phyloP scores from a whole-genome alignment of 164 flowering plant genomes.

The Saururus chinensis region DNA sequence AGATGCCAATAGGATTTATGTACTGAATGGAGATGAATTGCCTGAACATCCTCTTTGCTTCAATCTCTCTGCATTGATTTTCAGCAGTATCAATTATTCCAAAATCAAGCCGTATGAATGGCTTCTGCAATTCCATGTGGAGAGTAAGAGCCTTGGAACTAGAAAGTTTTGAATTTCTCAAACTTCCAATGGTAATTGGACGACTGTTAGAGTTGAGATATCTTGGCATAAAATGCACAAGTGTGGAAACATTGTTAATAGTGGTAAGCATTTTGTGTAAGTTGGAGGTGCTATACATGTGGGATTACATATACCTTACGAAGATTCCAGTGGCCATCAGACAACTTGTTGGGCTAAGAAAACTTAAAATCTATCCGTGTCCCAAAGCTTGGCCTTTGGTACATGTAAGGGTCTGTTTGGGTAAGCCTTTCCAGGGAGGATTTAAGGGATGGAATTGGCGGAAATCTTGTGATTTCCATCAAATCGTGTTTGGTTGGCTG shows the following conservation, averaged over 20 bases:
- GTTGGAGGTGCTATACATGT: not conserved
- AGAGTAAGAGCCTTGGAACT: not conserved
- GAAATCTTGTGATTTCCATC: too few species aligned
- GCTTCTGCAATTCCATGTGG: not conserved
- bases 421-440: too few species aligned
- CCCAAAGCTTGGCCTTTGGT: too few species aligned
- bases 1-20: not conserved
- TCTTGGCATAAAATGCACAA: not conserved
- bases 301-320: not conserved
- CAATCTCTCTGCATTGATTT: not conserved
- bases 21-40: too few species aligned
- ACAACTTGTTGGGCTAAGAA: too few species aligned
- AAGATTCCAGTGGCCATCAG: not conserved
- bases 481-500: too few species aligned
- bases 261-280: not conserved
- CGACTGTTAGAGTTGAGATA: not conserved
- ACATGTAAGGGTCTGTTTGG: too few species aligned
- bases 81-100: not conserved
- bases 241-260: not conserved
- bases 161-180: not conserved
- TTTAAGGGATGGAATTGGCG: too few species aligned
- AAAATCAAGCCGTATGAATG: too few species aligned
- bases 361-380: too few species aligned
- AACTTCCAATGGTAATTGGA: not conserved
- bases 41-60: not conserved